phyloP scores from a whole-genome alignment of 148 eudicot species.

The Beta vulgaris region DNA sequence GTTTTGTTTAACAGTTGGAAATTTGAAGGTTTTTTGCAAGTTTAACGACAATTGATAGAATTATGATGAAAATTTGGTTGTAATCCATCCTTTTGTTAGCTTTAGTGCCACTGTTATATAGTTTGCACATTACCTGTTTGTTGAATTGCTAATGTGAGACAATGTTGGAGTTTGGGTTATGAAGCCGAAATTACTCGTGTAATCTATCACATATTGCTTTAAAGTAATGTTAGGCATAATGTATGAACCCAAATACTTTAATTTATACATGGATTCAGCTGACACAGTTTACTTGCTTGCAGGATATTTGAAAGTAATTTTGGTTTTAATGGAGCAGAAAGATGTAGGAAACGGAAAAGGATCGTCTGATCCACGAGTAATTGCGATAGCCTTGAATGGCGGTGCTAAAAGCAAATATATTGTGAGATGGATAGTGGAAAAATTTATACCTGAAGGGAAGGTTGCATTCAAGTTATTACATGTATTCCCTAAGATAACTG shows the following conservation, averaged over 20 bases:
- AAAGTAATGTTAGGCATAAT: neutral
- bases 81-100: neutral
- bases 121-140: constrained; percentile 20
- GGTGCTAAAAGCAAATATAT: constrained; percentile 56
- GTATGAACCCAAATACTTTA: neutral
- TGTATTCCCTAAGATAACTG: constrained; percentile 59
- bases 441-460: constrained; percentile 53
- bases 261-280: neutral
- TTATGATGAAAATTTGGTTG: neutral
- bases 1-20: too few relatives aligned
- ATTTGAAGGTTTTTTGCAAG: too few relatives aligned
- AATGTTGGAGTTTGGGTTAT: neutral
- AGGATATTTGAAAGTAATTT: neutral
- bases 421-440: constrained; percentile 72
- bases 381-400: constrained; percentile 69
- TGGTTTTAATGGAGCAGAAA: constrained; percentile 34
- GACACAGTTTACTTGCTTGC: neutral
- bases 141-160: constrained; percentile 4
- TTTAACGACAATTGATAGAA: neutral
- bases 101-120: neutral
- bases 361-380: constrained; percentile 16
- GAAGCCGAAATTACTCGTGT: neutral
- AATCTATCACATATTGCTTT: neutral
- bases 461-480: constrained; percentile 65
- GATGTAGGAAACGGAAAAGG: constrained; percentile 30